These are phyloP conservation scores for Metarhizium guizhouense DNA, from an alignment of 2,329 filamentous ascomycete genomes.

Conservation along the genomic window DNA sequence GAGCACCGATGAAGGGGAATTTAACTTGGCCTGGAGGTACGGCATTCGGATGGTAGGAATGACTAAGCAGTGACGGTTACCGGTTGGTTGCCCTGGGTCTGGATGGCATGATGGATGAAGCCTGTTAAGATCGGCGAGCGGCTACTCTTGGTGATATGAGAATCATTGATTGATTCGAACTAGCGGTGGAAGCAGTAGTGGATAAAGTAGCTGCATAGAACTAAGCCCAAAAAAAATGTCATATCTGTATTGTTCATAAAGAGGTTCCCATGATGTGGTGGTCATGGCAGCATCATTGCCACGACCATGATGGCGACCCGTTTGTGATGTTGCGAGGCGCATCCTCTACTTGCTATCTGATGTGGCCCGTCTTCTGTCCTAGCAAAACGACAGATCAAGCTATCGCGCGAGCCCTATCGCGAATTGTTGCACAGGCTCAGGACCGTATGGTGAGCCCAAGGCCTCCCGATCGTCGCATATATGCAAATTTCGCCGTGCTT, in stretches of 20 bases:
- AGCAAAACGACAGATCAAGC: neutral
- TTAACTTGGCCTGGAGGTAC: neutral
- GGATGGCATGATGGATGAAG: neutral
- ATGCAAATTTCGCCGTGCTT: neutral
- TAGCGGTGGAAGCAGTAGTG: neutral
- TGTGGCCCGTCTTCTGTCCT: neutral
- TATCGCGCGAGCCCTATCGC: neutral
- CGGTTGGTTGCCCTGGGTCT: neutral
- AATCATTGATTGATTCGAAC: neutral
- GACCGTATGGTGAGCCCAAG: neutral
- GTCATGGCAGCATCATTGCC: neutral
- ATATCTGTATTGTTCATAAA: conserved; percentile 1
- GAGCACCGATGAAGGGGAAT: neutral
- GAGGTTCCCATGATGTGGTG: neutral
- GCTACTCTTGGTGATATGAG: neutral
- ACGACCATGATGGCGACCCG: neutral
- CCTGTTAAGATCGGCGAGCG: neutral
- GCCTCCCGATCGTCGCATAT: neutral
- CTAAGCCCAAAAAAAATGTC: neutral
- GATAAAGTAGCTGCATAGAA: neutral
- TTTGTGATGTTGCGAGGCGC: neutral
- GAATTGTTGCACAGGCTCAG: neutral
- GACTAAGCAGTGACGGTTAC: neutral
- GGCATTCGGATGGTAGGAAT: neutral
- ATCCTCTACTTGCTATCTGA: neutral